Evolutionary conservation across 176 grass and related monocot species (phyloP).

Genomic region (Tuctoria greenei): DNA sequence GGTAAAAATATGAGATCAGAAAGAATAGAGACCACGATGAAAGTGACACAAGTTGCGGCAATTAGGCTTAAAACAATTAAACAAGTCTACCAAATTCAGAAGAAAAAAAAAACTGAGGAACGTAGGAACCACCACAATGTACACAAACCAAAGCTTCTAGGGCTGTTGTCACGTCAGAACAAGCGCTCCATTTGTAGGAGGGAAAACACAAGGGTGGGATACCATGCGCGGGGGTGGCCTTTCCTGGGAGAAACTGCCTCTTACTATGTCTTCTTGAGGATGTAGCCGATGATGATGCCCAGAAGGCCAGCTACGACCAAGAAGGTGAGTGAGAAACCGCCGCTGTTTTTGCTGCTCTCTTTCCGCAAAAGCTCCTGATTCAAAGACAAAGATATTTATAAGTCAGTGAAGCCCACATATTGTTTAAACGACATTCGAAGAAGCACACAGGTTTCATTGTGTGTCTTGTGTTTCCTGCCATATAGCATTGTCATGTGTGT

Average conservation of each 20-base stretch:
- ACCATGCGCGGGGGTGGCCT: constrained; percentile 28
- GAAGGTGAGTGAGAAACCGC: constrained; percentile 80
- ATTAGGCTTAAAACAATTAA: constrained; percentile 33
- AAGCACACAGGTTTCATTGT: background rate
- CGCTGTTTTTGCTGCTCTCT: constrained; percentile 52
- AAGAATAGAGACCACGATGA: constrained; percentile 39
- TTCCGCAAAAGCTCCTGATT: constrained; percentile 80
- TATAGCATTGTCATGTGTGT: background rate
- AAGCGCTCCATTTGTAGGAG: constrained; percentile 37
- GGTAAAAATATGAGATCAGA: constrained; percentile 21
- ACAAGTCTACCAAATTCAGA: constrained; percentile 34
- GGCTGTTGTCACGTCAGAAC: constrained; percentile 48
- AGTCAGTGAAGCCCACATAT: background rate
- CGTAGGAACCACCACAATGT: constrained; percentile 40
- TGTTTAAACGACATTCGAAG: background rate
- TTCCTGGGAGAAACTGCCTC: constrained; percentile 25
- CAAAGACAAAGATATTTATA: background rate
- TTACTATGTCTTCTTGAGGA: constrained; percentile 83
- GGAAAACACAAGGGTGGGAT: constrained; percentile 28
- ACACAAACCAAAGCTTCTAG: constrained; percentile 50
- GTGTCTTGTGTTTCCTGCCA: background rate
- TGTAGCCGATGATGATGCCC: constrained; percentile 66
- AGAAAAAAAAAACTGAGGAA: constrained; percentile 9
- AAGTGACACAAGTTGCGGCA: background rate
- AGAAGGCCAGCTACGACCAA: constrained; percentile 66